Percentiles rank a stretch among this genome's conserved stretches.
phyloP scores from a whole-genome alignment of 2,329 filamentous ascomycete genomes.

The Paecilomyces dactylethromorphus region DNA sequence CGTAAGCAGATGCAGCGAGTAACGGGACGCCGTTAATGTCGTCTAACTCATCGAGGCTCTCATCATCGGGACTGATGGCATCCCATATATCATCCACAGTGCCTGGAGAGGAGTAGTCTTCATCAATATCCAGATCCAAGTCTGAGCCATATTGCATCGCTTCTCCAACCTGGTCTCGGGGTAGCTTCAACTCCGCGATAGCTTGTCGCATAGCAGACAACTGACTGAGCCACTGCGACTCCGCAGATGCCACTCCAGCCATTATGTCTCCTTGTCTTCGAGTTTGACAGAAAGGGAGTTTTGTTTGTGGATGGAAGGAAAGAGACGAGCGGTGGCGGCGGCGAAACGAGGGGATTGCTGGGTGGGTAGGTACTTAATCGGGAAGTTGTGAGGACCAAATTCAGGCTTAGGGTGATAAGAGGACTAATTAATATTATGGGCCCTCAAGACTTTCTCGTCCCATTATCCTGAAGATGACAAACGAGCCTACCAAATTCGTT shows the following conservation, averaged over 20 bases:
- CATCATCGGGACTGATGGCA: slow-evolving; percentile 68
- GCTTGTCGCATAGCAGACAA: slow-evolving; percentile 80
- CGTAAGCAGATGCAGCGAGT: slow-evolving; percentile 37
- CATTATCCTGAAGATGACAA: not conserved
- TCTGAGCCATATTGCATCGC: slow-evolving; percentile 46
- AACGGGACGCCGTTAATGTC: slow-evolving; percentile 40
- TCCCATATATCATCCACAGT: slow-evolving; percentile 84
- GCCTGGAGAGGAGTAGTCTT: slow-evolving; percentile 54
- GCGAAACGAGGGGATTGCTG: not conserved
- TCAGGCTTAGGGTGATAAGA: not conserved
- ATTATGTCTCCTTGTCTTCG: slow-evolving; percentile 8
- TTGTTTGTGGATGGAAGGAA: not conserved
- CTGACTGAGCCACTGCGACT: slow-evolving; percentile 76
- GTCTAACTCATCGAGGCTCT: slow-evolving; percentile 60
- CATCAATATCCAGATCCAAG: slow-evolving; percentile 53
- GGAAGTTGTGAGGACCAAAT: not conserved
- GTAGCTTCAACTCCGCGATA: slow-evolving; percentile 63
- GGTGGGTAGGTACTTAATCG: not conserved
- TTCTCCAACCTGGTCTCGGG: slow-evolving; percentile 41
- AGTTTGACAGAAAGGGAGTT: not conserved
- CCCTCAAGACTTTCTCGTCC: not conserved
- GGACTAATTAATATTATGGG: not conserved
- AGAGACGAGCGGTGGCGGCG: not conserved
- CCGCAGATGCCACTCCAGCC: slow-evolving; percentile 24
- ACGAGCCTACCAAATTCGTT: not conserved